Conservation (phyloP, 164 flowering plant species). For the Buxus sempervirens region DNA sequence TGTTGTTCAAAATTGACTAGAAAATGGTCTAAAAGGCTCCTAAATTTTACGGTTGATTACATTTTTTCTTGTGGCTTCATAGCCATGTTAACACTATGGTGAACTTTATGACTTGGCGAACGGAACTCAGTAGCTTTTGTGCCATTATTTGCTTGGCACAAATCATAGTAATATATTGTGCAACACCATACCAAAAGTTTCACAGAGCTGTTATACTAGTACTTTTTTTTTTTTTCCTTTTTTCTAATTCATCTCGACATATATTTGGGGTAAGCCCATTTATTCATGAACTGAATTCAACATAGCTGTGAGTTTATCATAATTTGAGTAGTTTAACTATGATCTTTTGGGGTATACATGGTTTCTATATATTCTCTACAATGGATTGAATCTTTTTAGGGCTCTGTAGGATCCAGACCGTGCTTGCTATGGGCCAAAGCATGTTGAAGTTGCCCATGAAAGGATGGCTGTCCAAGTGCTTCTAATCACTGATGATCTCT, state of each 20-base stretch:
- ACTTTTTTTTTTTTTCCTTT: neutral
- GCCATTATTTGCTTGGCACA: neutral
- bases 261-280: neutral
- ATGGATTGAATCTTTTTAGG: neutral
- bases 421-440: conserved; percentile 96
- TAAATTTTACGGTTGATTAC: neutral
- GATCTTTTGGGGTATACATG: neutral
- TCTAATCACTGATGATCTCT: conserved; percentile 89
- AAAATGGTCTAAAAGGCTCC: neutral
- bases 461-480: conserved; percentile 82
- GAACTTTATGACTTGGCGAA: neutral
- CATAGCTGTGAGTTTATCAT: neutral
- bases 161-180: too few species aligned
- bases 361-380: neutral
- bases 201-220: neutral
- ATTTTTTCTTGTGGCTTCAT: neutral
- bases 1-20: neutral
- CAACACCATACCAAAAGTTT: neutral
- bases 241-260: neutral
- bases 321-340: neutral
- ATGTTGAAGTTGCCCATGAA: conserved; percentile 91
- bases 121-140: neutral
- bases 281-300: neutral
- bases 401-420: conserved; percentile 66
- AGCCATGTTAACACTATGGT: neutral